Conservation (phyloP, 257 asterid species). For the Parsonsia alboflavescens region DNA sequence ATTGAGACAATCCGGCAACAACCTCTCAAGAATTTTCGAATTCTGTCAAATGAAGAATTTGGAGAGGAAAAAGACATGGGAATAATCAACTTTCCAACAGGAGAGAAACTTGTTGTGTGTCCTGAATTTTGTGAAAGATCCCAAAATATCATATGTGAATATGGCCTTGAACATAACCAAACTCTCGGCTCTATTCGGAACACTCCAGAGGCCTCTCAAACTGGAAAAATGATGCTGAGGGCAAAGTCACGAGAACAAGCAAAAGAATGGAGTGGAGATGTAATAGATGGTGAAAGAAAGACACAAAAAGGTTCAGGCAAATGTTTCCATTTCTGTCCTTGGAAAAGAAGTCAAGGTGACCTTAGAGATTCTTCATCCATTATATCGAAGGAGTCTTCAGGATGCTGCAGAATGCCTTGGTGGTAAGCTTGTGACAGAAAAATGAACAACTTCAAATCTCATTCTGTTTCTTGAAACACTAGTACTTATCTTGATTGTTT, state of each 20-base stretch:
- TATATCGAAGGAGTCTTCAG: constrained; percentile 8
- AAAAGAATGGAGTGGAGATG: background rate
- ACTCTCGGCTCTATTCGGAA: too few species aligned
- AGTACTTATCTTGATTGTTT: background rate
- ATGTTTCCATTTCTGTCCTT: background rate
- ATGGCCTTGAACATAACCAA: background rate
- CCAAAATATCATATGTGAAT: background rate
- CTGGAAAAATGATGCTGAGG: background rate
- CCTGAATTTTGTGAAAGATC: background rate
- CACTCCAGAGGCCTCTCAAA: constrained; percentile 6
- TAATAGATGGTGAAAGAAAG: background rate
- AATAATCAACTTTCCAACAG: background rate
- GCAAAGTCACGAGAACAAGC: background rate
- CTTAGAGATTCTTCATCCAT: constrained; percentile 8
- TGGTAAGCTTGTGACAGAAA: constrained; percentile 1
- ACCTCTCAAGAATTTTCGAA: background rate
- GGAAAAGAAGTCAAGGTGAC: background rate
- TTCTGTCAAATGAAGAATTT: background rate
- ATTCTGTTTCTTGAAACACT: background rate
- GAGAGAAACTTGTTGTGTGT: background rate
- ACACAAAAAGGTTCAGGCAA: background rate
- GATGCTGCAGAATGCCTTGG: constrained; percentile 19
- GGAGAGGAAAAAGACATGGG: background rate
- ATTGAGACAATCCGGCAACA: background rate
- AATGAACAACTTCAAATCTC: background rate